Evolutionary conservation across 352 stramenopile genomes (phyloP), one percentile per base, ranked within the genome.

Genomic region (Thraustochytrium striatum): DNA sequence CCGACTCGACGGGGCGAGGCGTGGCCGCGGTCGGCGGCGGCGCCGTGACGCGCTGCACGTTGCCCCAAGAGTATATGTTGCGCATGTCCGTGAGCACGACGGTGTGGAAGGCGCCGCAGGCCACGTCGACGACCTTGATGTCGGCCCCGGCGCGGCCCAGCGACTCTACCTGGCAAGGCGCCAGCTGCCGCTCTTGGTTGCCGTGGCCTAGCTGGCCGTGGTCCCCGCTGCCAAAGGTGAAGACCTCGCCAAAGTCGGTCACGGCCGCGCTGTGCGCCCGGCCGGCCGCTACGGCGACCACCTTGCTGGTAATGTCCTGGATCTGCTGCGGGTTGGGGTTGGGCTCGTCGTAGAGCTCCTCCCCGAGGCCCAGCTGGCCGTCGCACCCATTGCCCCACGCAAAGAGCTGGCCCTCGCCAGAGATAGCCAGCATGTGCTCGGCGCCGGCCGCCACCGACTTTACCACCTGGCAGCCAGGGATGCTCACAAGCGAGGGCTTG

Each of bases 311-410:
- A 8, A 83, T 50, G 7, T 11, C 25, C 36, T 81, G 36, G 1
- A 83, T 52, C 32, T 61, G 55, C 28, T 47, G 28, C 11, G 78
- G 78, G 28, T 41, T 57, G 35, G 69, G 3, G 33, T 58, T 83
- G 33, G 59, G 47, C 52, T 83, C 61, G 57, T 82, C 73, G 69
- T 75, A 61, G 35, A 75, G 41, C 25, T 75, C 65, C 5, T 72
- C 43, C 19, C 68, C 78, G n/a, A 78, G 47, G 21, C 78, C 78
- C 13, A 83, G 78, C 58, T 83, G 78, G 41, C 78, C 78, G 25
- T 82, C 61, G 35, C 69, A 53, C 2, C 78, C 78, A 3, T 33
- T 30, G 28, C 78, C 78, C 78, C 78, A 83, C 0, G 68, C 61
- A 32, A 69, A 83, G 8, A 83, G 35, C 57, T 25, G 53, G n/a